Evolutionary conservation across 495 filamentous ascomycete genomes (phyloP).

Genomic region (Choiromyces venosus): DNA sequence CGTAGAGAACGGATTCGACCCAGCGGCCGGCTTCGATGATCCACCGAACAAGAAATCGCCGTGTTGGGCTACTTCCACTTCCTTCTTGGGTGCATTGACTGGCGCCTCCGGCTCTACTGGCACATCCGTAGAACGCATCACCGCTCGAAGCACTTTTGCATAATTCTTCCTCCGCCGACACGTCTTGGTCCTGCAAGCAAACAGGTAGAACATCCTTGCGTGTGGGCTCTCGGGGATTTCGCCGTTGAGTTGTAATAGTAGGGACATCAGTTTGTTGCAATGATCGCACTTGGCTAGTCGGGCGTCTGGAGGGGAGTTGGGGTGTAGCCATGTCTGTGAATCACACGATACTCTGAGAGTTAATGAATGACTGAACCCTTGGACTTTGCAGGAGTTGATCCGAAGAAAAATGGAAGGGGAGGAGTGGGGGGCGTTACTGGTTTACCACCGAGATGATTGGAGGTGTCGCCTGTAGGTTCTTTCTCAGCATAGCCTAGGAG

Average conservation of each 20-base stretch:
- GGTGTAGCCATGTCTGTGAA: constrained; percentile 71
- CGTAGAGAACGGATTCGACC: constrained; percentile 49
- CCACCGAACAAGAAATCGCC: constrained; percentile 53
- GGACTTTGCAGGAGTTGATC: not conserved
- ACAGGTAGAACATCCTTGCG: constrained; percentile 80
- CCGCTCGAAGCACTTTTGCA: constrained; percentile 62
- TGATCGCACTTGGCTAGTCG: constrained; percentile 78
- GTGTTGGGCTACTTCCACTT: constrained; percentile 38
- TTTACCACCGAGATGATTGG: constrained; percentile 79
- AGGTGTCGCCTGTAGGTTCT: constrained; percentile 65
- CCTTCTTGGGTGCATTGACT: constrained; percentile 34
- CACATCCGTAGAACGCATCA: constrained; percentile 48
- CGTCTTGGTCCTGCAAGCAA: constrained; percentile 67
- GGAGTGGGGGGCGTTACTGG: constrained; percentile 58
- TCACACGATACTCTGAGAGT: constrained; percentile 12
- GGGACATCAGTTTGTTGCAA: constrained; percentile 75
- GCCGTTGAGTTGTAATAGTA: constrained; percentile 86
- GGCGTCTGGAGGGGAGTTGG: constrained; percentile 63
- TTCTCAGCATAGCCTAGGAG: constrained; percentile 88
- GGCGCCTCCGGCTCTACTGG: constrained; percentile 26
- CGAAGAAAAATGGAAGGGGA: not conserved
- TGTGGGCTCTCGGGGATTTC: constrained; percentile 78
- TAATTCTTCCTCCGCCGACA: constrained; percentile 78
- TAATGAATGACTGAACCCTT: constrained; percentile 4
- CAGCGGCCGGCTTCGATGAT: constrained; percentile 31